A percentile compares a stretch with the other conserved stretches of the same genome.
phyloP scores from a whole-genome alignment of 129 eudicot species.

The carrot (Daucus carota) region DH1_v3.0 NC_030383.2:274501-275000 shows the following conservation, averaged over 20 bases:
- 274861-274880: constrained; percentile 20
- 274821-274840: background rate
- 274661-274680: constrained; percentile 10
- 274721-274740: constrained; percentile 35
- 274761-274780: constrained; percentile 30
- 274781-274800: constrained; percentile 16
- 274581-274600: constrained; percentile 6
- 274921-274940: constrained; percentile 2
- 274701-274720: constrained; percentile 21
- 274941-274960: background rate
- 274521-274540: constrained; percentile 9
- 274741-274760: background rate
- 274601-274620: background rate
- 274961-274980: constrained; percentile 39
- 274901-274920: constrained; percentile 13
- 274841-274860: constrained; percentile 14
- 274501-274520: constrained; percentile 3
- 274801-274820: constrained; percentile 11
- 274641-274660: constrained; percentile 1
- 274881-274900: constrained; percentile 6
- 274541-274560: constrained; percentile 15
- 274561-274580: constrained; percentile 10
- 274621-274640: background rate
- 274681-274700: background rate
- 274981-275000: constrained; percentile 21